Percentiles rank a stretch among this genome's conserved stretches.
Conservation (phyloP, 75 land plant species). For the Pinus taeda region DNA sequence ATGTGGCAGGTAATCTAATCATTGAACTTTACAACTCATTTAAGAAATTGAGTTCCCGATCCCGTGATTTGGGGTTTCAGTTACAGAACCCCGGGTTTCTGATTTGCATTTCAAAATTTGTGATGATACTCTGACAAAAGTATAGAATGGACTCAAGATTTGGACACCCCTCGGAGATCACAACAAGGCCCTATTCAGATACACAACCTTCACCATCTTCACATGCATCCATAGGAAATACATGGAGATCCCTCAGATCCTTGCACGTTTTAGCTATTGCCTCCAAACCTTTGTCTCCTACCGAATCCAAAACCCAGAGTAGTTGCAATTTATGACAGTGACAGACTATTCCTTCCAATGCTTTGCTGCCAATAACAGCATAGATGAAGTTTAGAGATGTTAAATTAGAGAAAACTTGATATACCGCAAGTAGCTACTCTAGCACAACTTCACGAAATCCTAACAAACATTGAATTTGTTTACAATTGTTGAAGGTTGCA, state of each 20-base stretch:
- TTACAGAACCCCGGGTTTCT: too few species aligned
- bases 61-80: too few species aligned
- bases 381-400: conserved; percentile 79
- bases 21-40: too few species aligned
- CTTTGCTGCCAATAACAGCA: conserved; percentile 48
- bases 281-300: conserved; percentile 78
- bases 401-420: conserved; percentile 55
- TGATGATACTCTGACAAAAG: conserved; percentile 68
- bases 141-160: conserved; percentile 78
- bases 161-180: conserved; percentile 86
- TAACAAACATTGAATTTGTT: conserved; percentile 59
- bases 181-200: conserved; percentile 76
- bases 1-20: too few species aligned
- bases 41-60: too few species aligned
- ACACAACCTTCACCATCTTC: conserved; percentile 58
- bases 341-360: conserved; percentile 53
- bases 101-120: too few species aligned
- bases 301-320: conserved; percentile 74
- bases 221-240: conserved; percentile 59
- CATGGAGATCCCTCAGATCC: conserved; percentile 77
- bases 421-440: conserved; percentile 43
- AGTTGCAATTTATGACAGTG: conserved; percentile 61
- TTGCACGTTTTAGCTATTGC: conserved; percentile 68
- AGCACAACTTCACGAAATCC: conserved; percentile 73
- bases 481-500: conserved; percentile 42